Base-by-base conservation (phyloP, 768 basidiomycete species). In the Suillus subluteus region DNA sequence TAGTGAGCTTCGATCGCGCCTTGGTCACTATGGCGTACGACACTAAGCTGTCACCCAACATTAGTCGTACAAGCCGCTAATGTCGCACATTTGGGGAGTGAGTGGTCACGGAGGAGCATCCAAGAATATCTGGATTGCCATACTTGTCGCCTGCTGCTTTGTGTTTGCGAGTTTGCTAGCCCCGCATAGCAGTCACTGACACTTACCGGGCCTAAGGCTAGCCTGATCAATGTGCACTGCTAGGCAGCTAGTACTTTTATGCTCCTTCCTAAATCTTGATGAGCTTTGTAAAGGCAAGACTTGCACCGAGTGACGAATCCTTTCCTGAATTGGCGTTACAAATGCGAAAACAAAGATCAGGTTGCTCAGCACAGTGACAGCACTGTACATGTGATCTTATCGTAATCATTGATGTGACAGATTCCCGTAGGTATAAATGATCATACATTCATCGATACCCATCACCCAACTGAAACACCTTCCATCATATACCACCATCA, bases 311-410 rank as follows among this genome's bases (percentile, higher is more conserved):
- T n/a, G 5, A 50, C 23, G 12, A 50, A 58, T 8, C 58, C 35
- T 41, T 59, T 40, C 58, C 56, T 23, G 52, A 54, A 54, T 35
- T 18, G 18, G 54, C 30, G 52, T 23, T 43, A 8, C 9, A 0
- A 9, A 7, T 37, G 35, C 35, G 35, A 9, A 37, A 2, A 11
- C 9, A 1, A 11, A 11, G 21, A 44, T 4, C 7, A 16, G 13
- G 37, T 37, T 37, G 9, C 37, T 40, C 38, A 58, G 58, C n/a
- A n/a, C n/a, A n/a, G n/a, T n/a, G n/a, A n/a, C n/a, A n/a, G n/a
- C 58, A 58, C 15, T 18, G 30, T 16, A 35, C 35, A 35, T 35
- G 58, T 4, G 40, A 61, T 61, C 59, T 43, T 61, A 43, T 61
- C 59, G 40, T 43, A 41, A 40, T 59, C 38, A 15, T 23, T 50